phyloP scores from a whole-genome alignment of 139 green algal species.

The Coelastrella sp. region DNA sequence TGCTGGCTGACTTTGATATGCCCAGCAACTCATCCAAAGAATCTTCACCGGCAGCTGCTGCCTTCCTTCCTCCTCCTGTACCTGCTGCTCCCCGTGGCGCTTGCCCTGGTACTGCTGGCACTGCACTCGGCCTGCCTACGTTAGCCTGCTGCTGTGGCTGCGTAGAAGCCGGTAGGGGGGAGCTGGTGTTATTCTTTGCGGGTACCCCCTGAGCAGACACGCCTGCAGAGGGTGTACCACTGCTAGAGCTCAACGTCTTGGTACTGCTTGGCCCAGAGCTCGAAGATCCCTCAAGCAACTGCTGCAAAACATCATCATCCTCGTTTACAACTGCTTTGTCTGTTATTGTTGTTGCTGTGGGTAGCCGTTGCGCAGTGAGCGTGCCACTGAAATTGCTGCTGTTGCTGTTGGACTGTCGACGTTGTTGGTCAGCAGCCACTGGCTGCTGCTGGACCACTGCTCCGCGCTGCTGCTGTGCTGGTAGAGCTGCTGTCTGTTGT shows the following conservation, averaged over 20 bases:
- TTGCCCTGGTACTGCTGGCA: too few species aligned
- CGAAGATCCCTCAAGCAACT: not conserved
- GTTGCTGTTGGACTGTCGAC: not conserved
- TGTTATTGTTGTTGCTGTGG: not conserved
- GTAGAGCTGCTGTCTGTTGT: not conserved
- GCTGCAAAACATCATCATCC: not conserved
- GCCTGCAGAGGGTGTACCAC: too few species aligned
- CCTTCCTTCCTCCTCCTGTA: too few species aligned
- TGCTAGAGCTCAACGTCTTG: too few species aligned
- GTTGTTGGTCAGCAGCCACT: not conserved
- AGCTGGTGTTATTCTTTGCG: too few species aligned
- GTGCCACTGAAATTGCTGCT: slow-evolving; percentile 11
- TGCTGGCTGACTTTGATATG: not conserved
- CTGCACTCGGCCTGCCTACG: too few species aligned
- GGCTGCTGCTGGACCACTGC: not conserved
- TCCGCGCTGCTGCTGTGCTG: not conserved
- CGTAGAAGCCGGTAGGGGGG: too few species aligned
- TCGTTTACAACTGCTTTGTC: not conserved
- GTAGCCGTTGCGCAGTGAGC: not conserved
- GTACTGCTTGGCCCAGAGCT: too few species aligned
- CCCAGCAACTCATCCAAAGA: slow-evolving; percentile 1
- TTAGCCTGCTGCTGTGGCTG: too few species aligned
- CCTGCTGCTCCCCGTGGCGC: not conserved
- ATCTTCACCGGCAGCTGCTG: not conserved
- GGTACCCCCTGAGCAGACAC: too few species aligned